phyloP scores from a whole-genome alignment of 208 protist species.

The Leishmania guyanensis region DNA sequence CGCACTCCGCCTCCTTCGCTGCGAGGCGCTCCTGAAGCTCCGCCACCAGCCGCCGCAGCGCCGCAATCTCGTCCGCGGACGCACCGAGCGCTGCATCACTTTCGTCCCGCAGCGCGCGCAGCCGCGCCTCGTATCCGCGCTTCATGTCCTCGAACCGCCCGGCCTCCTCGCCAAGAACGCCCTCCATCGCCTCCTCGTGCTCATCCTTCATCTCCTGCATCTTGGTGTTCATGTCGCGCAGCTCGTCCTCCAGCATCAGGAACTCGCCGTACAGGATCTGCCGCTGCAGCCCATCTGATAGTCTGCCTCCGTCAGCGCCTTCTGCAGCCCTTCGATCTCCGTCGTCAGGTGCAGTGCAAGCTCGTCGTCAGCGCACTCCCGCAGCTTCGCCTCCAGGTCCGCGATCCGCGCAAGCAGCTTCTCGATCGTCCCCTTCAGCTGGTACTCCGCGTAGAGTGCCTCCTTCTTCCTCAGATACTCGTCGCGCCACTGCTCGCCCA shows the following conservation, averaged over 20 bases:
- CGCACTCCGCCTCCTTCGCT: slow-evolving; percentile 34
- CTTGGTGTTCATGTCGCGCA: slow-evolving; percentile 65
- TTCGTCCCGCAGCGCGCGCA: slow-evolving; percentile 25
- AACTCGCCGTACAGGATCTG: slow-evolving; percentile 76
- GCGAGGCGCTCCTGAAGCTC: slow-evolving; percentile 24
- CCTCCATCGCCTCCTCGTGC: slow-evolving; percentile 75
- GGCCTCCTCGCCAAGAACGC: slow-evolving; percentile 55
- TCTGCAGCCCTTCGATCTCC: slow-evolving; percentile 60
- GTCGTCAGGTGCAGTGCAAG: slow-evolving; percentile 54
- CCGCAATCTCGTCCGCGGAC: slow-evolving; percentile 28
- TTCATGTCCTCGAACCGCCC: slow-evolving; percentile 42
- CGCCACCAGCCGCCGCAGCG: slow-evolving; percentile 19
- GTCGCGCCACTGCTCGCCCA: slow-evolving; percentile 53
- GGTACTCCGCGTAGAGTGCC: slow-evolving; percentile 72
- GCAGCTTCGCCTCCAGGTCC: slow-evolving; percentile 65
- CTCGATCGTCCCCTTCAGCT: slow-evolving; percentile 68
- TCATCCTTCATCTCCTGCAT: slow-evolving; percentile 75
- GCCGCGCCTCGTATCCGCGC: slow-evolving; percentile 39
- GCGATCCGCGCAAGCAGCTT: slow-evolving; percentile 62
- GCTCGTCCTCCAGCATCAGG: slow-evolving; percentile 62
- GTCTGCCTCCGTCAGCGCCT: slow-evolving; percentile 62
- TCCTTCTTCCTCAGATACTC: slow-evolving; percentile 79
- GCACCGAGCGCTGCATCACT: slow-evolving; percentile 16
- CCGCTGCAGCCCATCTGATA: slow-evolving; percentile 56
- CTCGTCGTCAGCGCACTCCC: slow-evolving; percentile 53